Percentiles rank a stretch among this genome's conserved stretches.
These are phyloP conservation scores for Gossypium ekmanianum DNA, from an alignment of 345 rosid species.

Conservation along the genomic window DNA sequence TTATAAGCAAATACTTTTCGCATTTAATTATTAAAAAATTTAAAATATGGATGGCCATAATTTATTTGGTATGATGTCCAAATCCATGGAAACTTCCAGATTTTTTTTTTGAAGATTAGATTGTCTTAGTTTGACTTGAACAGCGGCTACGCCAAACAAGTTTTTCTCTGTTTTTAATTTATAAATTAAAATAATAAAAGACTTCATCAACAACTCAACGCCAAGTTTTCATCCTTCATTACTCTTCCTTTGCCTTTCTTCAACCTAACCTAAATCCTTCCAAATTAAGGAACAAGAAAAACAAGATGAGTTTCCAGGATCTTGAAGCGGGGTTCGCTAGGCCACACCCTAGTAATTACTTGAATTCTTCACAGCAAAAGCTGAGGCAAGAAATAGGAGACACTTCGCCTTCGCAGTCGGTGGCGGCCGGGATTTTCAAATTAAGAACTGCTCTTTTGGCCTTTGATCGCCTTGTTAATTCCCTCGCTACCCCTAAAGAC, in stretches of 20 bases:
- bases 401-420: constrained; percentile 57
- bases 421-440: constrained; percentile 69
- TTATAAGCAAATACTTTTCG: too few species aligned
- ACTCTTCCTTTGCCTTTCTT: not conserved
- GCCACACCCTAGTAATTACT: constrained; percentile 16
- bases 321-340: constrained; percentile 39
- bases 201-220: not conserved
- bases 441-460: constrained; percentile 62
- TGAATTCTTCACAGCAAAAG: constrained; percentile 9
- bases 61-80: not conserved
- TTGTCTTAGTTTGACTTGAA: not conserved
- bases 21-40: too few species aligned
- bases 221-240: not conserved
- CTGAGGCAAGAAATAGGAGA: constrained; percentile 27
- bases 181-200: too few species aligned
- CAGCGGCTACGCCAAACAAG: not conserved
- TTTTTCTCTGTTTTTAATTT: too few species aligned
- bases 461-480: constrained; percentile 65
- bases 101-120: too few species aligned
- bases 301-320: constrained; percentile 59
- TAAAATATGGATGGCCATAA: not conserved
- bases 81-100: not conserved
- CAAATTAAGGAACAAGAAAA: not conserved
- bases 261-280: not conserved
- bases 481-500: constrained; percentile 72